phyloP scores from a whole-genome alignment of 2,329 filamentous ascomycete species.

The Colletotrichum lupini region DNA sequence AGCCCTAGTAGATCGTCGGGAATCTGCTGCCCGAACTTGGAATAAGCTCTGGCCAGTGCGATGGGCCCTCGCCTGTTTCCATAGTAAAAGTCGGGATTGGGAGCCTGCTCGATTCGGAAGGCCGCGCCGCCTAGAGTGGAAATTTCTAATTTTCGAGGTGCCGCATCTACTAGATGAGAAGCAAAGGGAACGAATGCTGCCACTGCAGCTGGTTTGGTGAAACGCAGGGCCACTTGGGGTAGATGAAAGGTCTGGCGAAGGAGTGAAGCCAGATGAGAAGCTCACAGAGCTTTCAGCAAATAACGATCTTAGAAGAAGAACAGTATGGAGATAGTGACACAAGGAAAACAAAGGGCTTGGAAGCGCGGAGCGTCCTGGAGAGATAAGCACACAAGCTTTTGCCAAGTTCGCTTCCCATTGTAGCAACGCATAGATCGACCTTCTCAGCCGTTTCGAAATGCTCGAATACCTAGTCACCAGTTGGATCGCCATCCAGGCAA shows the following conservation, averaged over 20 bases:
- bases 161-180: slow-evolving; percentile 41
- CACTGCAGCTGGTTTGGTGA: slow-evolving; percentile 44
- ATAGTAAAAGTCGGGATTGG: slow-evolving; percentile 48
- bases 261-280: slow-evolving; percentile 35
- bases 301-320: neutral
- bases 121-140: slow-evolving; percentile 51
- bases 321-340: neutral
- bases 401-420: slow-evolving; percentile 30
- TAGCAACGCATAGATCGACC: slow-evolving; percentile 27
- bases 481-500: slow-evolving; percentile 5
- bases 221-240: slow-evolving; percentile 45
- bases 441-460: slow-evolving; percentile 26
- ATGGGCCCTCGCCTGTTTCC: slow-evolving; percentile 49
- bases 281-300: slow-evolving; percentile 27
- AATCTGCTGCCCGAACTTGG: slow-evolving; percentile 50
- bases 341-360: neutral
- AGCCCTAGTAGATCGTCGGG: slow-evolving; percentile 46
- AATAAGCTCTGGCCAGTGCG: slow-evolving; percentile 51
- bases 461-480: neutral
- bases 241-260: slow-evolving; percentile 26
- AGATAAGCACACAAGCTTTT: slow-evolving; percentile 35
- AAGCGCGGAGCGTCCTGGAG: slow-evolving; percentile 9
- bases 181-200: slow-evolving; percentile 42
- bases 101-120: slow-evolving; percentile 52
- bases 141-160: slow-evolving; percentile 44